Percentiles rank a stretch among this genome's conserved stretches.
phyloP scores from a whole-genome alignment of 2,329 filamentous ascomycete genomes.

The Trichoderma citrinoviride region DNA sequence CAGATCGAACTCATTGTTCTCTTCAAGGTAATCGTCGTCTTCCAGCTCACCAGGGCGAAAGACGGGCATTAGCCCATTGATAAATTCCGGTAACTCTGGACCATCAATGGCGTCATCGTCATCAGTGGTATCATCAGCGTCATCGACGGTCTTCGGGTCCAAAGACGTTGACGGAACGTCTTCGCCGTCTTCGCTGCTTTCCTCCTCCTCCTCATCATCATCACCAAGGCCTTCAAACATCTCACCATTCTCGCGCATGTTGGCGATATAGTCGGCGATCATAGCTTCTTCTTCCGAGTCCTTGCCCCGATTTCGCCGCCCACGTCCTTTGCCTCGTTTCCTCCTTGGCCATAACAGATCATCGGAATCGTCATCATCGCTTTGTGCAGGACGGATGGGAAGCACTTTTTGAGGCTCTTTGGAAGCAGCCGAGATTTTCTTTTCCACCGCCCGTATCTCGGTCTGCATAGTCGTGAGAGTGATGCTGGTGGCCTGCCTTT shows the following conservation, averaged over 20 bases:
- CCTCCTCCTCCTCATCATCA: slow-evolving; percentile 24
- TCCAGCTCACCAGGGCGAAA: no score
- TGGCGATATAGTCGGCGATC: slow-evolving; percentile 68
- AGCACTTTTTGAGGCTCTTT: neutral
- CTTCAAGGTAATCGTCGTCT: slow-evolving; percentile 18
- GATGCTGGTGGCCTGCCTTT: slow-evolving; percentile 21
- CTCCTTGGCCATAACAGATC: slow-evolving; percentile 23
- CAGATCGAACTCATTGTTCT: slow-evolving; percentile 71
- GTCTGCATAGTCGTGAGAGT: slow-evolving; percentile 28
- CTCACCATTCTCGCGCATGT: slow-evolving; percentile 53
- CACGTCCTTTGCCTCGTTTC: slow-evolving; percentile 23
- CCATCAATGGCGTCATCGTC: neutral
- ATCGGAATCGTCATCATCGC: neutral
- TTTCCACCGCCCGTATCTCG: slow-evolving; percentile 1
- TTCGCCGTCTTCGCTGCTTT: neutral
- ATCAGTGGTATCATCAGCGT: neutral
- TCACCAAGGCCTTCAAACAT: slow-evolving; percentile 57
- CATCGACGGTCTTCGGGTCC: neutral
- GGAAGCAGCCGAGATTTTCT: neutral
- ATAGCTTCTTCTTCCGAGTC: slow-evolving; percentile 59
- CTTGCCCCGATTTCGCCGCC: slow-evolving; percentile 23
- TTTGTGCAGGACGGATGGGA: neutral
- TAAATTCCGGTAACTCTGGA: neutral
- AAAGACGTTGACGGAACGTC: neutral
- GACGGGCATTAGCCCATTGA: no score